Conservation (phyloP, 495 filamentous ascomycete genomes). For the Aspergillus campestris region DNA sequence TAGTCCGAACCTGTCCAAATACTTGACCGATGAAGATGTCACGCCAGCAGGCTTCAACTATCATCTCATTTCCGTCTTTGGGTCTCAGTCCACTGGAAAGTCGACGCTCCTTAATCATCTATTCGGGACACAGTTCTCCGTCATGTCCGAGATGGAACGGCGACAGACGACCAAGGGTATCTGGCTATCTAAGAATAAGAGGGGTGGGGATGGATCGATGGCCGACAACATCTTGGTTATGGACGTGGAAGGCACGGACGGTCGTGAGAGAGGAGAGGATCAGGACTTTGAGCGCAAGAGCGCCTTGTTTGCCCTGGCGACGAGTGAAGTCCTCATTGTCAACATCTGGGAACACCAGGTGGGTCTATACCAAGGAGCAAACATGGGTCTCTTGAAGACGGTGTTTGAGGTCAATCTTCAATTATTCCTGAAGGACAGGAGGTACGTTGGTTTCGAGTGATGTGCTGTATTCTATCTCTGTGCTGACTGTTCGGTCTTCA, state of each 20-base stretch:
- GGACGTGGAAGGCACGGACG: constrained; percentile 98
- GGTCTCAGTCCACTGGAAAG: constrained; percentile 96
- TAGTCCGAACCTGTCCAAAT: constrained; percentile 72
- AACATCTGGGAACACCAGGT: constrained; percentile 99
- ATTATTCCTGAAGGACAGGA: constrained; percentile 87
- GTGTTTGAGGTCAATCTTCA: constrained; percentile 98
- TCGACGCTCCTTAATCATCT: constrained; percentile 93
- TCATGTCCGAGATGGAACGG: constrained; percentile 87
- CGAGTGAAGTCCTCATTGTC: constrained; percentile 95
- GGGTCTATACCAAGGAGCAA: constrained; percentile 93
- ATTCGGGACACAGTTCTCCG: constrained; percentile 91
- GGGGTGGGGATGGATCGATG: constrained; percentile 49
- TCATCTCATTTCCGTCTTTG: constrained; percentile 97
- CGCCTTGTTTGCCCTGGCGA: constrained; percentile 91
- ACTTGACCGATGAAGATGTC: constrained; percentile 70
- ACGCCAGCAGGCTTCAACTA: constrained; percentile 93
- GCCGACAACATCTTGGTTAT: constrained; percentile 97
- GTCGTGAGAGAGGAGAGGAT: constrained; percentile 91
- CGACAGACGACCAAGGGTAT: constrained; percentile 98
- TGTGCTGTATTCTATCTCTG: not conserved
- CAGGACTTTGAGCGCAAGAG: constrained; percentile 99
- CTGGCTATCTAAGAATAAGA: constrained; percentile 97
- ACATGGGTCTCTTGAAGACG: constrained; percentile 96
- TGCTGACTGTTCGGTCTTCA: constrained; percentile 30
- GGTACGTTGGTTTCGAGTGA: constrained; percentile 44